Conservation (phyloP, 306 rosid genomes). For the Cucumis hystrix region DNA sequence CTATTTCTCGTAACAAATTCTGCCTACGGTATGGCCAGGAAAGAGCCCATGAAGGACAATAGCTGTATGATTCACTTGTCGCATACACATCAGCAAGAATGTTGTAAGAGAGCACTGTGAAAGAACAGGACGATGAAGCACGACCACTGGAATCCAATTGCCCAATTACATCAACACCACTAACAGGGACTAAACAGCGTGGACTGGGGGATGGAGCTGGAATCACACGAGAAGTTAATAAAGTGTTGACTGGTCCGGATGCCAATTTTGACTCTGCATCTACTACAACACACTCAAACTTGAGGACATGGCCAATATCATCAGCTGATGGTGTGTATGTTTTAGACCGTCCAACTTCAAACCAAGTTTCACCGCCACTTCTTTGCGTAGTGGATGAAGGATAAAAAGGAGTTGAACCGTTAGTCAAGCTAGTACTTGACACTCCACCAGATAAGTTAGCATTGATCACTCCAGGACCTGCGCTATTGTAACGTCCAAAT, state of each 20-base stretch:
- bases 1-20: constrained; percentile 83
- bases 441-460: constrained; percentile 47
- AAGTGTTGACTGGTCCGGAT: constrained; percentile 53
- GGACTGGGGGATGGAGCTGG: constrained; percentile 94
- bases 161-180: constrained; percentile 54
- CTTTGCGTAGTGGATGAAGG: constrained; percentile 63
- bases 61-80: constrained; percentile 63
- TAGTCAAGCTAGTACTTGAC: constrained; percentile 57
- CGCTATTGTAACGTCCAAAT: constrained; percentile 66
- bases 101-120: constrained; percentile 88
- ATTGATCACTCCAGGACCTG: constrained; percentile 44
- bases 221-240: constrained; percentile 80
- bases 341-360: constrained; percentile 72
- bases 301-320: constrained; percentile 84
- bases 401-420: constrained; percentile 64
- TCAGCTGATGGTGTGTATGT: constrained; percentile 83
- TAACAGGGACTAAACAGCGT: constrained; percentile 44
- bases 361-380: constrained; percentile 82
- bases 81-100: constrained; percentile 77
- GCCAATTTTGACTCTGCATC: constrained; percentile 54
- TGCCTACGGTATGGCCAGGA: constrained; percentile 98
- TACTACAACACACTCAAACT: constrained; percentile 85
- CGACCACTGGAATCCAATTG: constrained; percentile 68
- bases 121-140: constrained; percentile 54
- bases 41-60: constrained; percentile 97